Base-by-base conservation (phyloP, 2,329 filamentous ascomycete genomes). In the Neofusicoccum kwambonambiense region DNA sequence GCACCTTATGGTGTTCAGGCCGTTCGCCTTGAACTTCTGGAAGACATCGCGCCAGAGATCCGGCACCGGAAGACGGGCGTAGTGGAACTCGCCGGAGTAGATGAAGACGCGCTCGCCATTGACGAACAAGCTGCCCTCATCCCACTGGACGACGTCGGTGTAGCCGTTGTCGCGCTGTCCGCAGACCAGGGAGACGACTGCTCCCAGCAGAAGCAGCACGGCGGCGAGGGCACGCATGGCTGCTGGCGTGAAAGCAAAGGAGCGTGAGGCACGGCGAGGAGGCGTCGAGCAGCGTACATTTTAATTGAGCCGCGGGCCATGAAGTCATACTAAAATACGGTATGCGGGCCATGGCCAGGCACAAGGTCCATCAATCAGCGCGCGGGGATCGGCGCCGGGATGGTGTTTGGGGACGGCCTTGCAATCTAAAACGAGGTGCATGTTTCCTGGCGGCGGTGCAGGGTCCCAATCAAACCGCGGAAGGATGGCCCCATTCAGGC, bases 1-100 rank as follows among this genome's bases (percentile, higher is more conserved):
- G 27, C 27, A 80, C 9, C 80, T 76, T 62, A 82, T 79, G 1
- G 79, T 76, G 12, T 80, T 83, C 70, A 83, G 82, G 2, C 83
- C 82, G 41, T 80, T 77, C 4, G 81, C 81, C 71, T 83, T 84
- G 68, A 83, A 80, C 70, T 84, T 84, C 70, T 84, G 77, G 4
- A 84, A 73, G n/a, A 83, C 72, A 65, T 83, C 82, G 35, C 79
- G 75, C 81, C 82, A 84, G 13, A 84, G 72, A 62, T 80, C 80
- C 1, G 81, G 82, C 0, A 84, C 81, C 0, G 82, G 82, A 7
- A 83, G 77, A 4, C 81, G 76, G 77, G 78, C 83, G 70, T 84
- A 85, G 68, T 86, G 83, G 22, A 86, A 80, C 69, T 86, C 83
- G 44, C 83, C 83, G 13, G 80, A 80, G 69, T 82, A 84, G 49